Evolutionary conservation across 257 asterid genomes (phyloP).

Genomic region (Gentiana straminea): DNA sequence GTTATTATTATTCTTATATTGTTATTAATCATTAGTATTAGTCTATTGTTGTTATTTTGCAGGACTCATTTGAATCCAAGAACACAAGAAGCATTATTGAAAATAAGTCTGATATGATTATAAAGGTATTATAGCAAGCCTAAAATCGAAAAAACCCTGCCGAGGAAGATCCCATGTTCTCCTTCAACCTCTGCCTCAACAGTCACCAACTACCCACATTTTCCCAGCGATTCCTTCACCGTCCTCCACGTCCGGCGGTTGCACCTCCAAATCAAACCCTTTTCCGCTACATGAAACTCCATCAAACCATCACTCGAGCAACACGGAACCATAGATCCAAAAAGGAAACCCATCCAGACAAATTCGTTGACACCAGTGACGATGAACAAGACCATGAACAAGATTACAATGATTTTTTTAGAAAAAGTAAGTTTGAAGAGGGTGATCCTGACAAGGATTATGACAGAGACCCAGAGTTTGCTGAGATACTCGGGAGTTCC

Average conservation of each 20-base stretch:
- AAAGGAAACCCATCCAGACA: constrained; percentile 18
- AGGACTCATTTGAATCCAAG: no score
- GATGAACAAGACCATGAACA: constrained; percentile 16
- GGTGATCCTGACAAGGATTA: constrained; percentile 51
- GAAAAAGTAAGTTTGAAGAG: constrained; percentile 29
- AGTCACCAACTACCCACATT: constrained; percentile 17
- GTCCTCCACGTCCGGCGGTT: constrained; percentile 12
- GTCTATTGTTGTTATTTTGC: no score
- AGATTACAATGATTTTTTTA: constrained; percentile 26
- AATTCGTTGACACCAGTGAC: constrained; percentile 15
- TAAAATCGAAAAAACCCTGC: background rate
- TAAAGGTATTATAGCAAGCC: no score
- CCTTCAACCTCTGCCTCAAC: constrained; percentile 24
- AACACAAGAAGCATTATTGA: no score
- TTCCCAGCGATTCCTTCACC: constrained; percentile 9
- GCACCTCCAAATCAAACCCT: constrained; percentile 8
- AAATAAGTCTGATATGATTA: no score
- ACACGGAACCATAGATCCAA: constrained; percentile 11
- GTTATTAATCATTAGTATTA: no score
- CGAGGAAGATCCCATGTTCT: constrained; percentile 24
- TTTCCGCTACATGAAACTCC: constrained; percentile 9
- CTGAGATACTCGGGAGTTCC: constrained; percentile 68
- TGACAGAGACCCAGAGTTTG: constrained; percentile 88
- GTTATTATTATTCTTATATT: no score
- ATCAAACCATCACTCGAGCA: constrained; percentile 8